Percentiles rank a stretch among this genome's conserved stretches.
These are phyloP conservation scores for Phylloporus sp. DNA, from an alignment of 768 basidiomycete species.

Conservation along the genomic window DNA sequence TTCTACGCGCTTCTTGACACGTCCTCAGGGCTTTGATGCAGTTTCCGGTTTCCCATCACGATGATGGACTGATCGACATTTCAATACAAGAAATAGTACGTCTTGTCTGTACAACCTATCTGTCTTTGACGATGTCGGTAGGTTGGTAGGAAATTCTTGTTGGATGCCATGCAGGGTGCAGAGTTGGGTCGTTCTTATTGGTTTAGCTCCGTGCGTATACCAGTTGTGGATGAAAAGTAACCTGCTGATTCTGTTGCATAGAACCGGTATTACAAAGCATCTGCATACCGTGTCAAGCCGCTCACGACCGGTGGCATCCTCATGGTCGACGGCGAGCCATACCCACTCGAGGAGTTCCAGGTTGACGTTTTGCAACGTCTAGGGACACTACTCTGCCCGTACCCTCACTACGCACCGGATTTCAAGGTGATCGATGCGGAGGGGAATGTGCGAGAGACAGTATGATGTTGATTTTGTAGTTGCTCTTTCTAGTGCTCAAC, in stretches of 20 bases:
- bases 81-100: constrained; percentile 59
- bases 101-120: not conserved
- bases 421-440: constrained; percentile 34
- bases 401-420: constrained; percentile 49
- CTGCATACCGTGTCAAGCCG: constrained; percentile 69
- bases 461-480: constrained; percentile 4
- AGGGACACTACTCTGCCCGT: constrained; percentile 60
- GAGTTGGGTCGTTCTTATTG: constrained; percentile 59
- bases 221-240: not conserved
- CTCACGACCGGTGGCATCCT: constrained; percentile 48
- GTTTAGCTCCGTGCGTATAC: constrained; percentile 47
- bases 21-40: constrained; percentile 63
- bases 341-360: constrained; percentile 69
- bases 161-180: constrained; percentile 55
- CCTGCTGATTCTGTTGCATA: constrained; percentile 25
- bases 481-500: too few species aligned
- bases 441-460: constrained; percentile 17
- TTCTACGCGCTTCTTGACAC: not conserved
- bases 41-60: constrained; percentile 75
- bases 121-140: constrained; percentile 7
- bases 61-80: constrained; percentile 76
- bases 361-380: constrained; percentile 70
- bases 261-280: constrained; percentile 69
- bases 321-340: constrained; percentile 74
- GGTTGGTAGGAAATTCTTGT: constrained; percentile 41